Percentiles rank a stretch among this genome's conserved stretches.
Evolutionary conservation across 1,284 basidiomycete species (phyloP).

Genomic region (Apiotrichum porosum): DNA sequence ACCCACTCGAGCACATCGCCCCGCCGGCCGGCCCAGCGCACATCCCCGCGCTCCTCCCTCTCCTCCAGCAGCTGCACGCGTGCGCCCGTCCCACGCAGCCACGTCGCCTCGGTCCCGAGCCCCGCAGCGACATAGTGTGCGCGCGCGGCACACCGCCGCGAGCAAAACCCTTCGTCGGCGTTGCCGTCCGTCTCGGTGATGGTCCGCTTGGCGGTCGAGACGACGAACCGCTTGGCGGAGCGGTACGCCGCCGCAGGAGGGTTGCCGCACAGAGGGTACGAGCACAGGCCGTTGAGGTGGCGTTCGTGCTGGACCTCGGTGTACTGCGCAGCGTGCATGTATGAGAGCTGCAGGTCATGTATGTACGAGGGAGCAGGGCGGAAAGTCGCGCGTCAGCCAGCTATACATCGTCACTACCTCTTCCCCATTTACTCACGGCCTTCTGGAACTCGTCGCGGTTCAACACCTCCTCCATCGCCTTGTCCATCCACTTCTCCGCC

Average conservation of each 20-base stretch:
- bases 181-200: slow-evolving; percentile 36
- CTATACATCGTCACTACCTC: too few species aligned
- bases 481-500: slow-evolving; percentile 18
- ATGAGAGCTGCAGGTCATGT: slow-evolving; percentile 15
- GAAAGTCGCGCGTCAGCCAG: too few species aligned
- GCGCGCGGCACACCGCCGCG: slow-evolving; percentile 21
- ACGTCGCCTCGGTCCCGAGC: slow-evolving; percentile 28
- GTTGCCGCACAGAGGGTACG: slow-evolving; percentile 34
- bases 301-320: slow-evolving; percentile 35
- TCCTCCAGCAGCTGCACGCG: slow-evolving; percentile 30
- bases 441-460: slow-evolving; percentile 3
- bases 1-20: slow-evolving; percentile 8
- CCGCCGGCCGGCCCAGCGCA: slow-evolving; percentile 8
- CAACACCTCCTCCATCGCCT: slow-evolving; percentile 16
- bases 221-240: slow-evolving; percentile 20
- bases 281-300: slow-evolving; percentile 38
- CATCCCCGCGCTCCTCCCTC: slow-evolving; percentile 21
- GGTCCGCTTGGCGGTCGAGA: slow-evolving; percentile 21
- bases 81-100: slow-evolving; percentile 21
- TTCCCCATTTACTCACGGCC: slow-evolving; percentile 14
- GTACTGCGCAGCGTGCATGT: slow-evolving; percentile 28
- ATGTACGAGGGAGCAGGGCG: too few species aligned
- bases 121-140: slow-evolving; percentile 25
- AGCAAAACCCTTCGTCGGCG: slow-evolving; percentile 35
- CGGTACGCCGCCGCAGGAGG: slow-evolving; percentile 25